Conservation (phyloP, 768 basidiomycete species). For the Trametes cubensis region DNA sequence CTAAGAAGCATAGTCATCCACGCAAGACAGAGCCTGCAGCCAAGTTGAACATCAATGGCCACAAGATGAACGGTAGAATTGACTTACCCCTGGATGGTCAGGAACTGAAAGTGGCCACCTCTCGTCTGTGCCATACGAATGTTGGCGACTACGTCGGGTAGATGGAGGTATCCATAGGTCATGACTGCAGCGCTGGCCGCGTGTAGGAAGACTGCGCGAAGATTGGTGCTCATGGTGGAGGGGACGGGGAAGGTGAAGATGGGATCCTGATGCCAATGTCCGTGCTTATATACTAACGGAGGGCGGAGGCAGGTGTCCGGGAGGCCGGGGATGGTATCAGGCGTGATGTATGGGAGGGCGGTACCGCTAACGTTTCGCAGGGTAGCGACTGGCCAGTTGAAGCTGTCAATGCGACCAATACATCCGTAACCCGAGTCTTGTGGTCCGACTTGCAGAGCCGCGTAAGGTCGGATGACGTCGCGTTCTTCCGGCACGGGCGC, state of each 20-base stretch:
- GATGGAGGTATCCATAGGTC: slow-evolving; percentile 39
- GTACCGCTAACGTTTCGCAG: no score
- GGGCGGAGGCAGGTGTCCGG: no score
- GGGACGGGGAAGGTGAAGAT: not conserved
- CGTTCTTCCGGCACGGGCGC: not conserved
- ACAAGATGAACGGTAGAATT: not conserved
- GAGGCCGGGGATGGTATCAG: no score
- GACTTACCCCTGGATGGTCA: slow-evolving; percentile 77
- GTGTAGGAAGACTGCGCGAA: slow-evolving; percentile 35
- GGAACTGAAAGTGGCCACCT: slow-evolving; percentile 70
- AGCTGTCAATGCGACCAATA: no score
- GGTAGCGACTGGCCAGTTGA: no score
- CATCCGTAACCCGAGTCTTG: no score
- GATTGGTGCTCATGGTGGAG: slow-evolving; percentile 15
- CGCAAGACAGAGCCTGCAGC: slow-evolving; percentile 40
- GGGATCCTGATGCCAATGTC: not conserved
- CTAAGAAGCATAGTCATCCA: slow-evolving; percentile 46
- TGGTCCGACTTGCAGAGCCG: no score
- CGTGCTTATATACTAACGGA: not conserved
- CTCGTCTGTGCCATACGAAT: slow-evolving; percentile 46
- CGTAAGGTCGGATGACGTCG: not conserved
- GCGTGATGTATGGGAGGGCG: no score
- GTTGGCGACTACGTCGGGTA: slow-evolving; percentile 27
- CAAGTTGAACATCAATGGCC: not conserved
- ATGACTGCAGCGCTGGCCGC: slow-evolving; percentile 36